phyloP scores from a whole-genome alignment of 2,329 filamentous ascomycete species.

The Exophiala lecanii-corni region DNA sequence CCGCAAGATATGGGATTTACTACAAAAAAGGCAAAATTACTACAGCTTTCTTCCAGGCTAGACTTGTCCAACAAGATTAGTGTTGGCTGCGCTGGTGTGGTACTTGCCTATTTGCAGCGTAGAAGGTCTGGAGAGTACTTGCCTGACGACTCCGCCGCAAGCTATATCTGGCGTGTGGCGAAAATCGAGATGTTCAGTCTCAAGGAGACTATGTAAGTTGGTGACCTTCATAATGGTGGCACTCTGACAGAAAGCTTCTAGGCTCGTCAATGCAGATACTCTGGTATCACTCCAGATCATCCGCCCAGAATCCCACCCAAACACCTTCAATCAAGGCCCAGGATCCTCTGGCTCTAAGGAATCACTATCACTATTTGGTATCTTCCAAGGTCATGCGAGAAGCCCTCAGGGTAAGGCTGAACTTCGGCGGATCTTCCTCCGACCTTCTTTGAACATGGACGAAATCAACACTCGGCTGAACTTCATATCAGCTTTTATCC shows the following conservation, averaged over 20 bases:
- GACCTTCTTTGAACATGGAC: slow-evolving; percentile 65
- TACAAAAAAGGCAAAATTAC: slow-evolving; percentile 58
- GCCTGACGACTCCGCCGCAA: slow-evolving; percentile 53
- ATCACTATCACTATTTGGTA: slow-evolving; percentile 74
- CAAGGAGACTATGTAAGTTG: slow-evolving; percentile 52
- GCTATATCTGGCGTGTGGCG: slow-evolving; percentile 56
- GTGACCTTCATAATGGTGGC: neutral
- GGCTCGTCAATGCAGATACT: slow-evolving; percentile 79
- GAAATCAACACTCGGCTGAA: slow-evolving; percentile 68
- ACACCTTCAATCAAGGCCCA: slow-evolving; percentile 69
- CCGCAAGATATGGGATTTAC: slow-evolving; percentile 42
- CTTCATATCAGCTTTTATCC: slow-evolving; percentile 62
- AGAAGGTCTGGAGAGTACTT: slow-evolving; percentile 60
- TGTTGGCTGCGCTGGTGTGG: slow-evolving; percentile 80
- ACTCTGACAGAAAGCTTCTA: slow-evolving; percentile 38
- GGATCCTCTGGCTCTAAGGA: slow-evolving; percentile 67
- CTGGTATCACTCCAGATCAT: slow-evolving; percentile 80
- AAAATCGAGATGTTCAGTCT: slow-evolving; percentile 73
- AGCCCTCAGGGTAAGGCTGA: slow-evolving; percentile 73
- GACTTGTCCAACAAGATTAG: slow-evolving; percentile 70
- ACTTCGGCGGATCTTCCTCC: slow-evolving; percentile 75
- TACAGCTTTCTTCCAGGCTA: slow-evolving; percentile 66
- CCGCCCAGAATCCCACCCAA: slow-evolving; percentile 75
- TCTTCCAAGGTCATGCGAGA: slow-evolving; percentile 69
- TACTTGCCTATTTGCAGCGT: slow-evolving; percentile 73